Conservation (phyloP, 2,329 filamentous ascomycete genomes). For the Bertia moriformis region DNA sequence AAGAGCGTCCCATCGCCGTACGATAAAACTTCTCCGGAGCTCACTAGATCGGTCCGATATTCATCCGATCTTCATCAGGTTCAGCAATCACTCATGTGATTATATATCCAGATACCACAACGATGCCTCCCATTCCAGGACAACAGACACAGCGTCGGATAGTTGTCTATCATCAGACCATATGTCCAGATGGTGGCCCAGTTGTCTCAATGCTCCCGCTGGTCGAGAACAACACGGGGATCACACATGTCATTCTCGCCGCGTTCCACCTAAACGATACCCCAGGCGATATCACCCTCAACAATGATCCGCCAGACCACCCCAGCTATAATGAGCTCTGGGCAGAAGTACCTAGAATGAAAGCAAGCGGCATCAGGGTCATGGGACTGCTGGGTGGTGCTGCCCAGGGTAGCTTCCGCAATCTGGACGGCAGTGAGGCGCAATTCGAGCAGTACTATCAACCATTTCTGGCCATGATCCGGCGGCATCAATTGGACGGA, state of each 20-base stretch:
- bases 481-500: slow-evolving; percentile 46
- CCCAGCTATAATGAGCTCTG: slow-evolving; percentile 59
- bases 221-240: slow-evolving; percentile 6
- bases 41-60: too few relatives aligned
- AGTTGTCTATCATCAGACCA: not conserved
- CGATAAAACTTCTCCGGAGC: too few relatives aligned
- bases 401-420: slow-evolving; percentile 57
- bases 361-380: slow-evolving; percentile 62
- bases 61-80: too few relatives aligned
- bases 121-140: not conserved
- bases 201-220: not conserved
- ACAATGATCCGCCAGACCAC: slow-evolving; percentile 61
- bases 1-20: too few relatives aligned
- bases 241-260: slow-evolving; percentile 74
- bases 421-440: slow-evolving; percentile 36
- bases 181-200: not conserved
- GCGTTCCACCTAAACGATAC: slow-evolving; percentile 69
- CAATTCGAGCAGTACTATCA: slow-evolving; percentile 62
- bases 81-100: too few relatives aligned
- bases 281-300: slow-evolving; percentile 58
- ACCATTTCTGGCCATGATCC: slow-evolving; percentile 53
- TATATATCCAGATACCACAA: too few relatives aligned
- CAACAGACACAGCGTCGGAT: not conserved
- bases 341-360: slow-evolving; percentile 60
- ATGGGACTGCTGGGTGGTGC: slow-evolving; percentile 81